Evolutionary conservation across 23 red algal genomes (phyloP), one percentile per base, ranked within the genome.

Genomic region (Gracilariopsis chorda): DNA sequence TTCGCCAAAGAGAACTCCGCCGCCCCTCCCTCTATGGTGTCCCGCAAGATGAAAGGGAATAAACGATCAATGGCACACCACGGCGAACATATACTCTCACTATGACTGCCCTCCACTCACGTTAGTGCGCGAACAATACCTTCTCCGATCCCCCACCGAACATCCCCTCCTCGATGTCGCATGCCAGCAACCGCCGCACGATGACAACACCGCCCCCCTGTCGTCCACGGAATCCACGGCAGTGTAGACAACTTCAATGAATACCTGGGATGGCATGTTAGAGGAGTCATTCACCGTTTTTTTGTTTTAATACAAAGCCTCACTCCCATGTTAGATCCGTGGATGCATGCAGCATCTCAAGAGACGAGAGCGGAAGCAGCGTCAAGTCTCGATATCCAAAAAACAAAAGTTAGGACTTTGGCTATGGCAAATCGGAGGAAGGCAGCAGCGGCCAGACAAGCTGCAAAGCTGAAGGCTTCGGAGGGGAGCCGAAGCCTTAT

Each of bases 291-390:
- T 3, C 23, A 69, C 16, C 61, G 6, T 68, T 65, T 53, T 55
- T 44, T 30, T 55, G 17, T 53, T 21, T 44, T 91, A 32, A 48
- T 91, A 4, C 53, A 56, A 8, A 91, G 19, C 23, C 33, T 73
- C 21, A 37, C 43, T 3, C 77, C 73, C 24, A 51, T 91, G 45
- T 62, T 91, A 17, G 58, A 53, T 3, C 75, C 59, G 4, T 91
- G 88, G 88, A 80, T 91, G 47, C 58, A 91, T 43, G 62, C 68
- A 1, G 73, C 72, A 7, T 80, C 88, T 9, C 88, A 91, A 11
- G 88, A 91, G 61, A 80, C 73, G 29, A 68, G 88, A 48, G 70
- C 75, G 28, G 88, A 91, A 56, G 88, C 88, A 14, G 73, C 88
- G n/a, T 39, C 68, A 7, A 42, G 67, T 0, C 77, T 76, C 7